Base-by-base conservation (phyloP, 768 basidiomycete genomes). In the Lactarius indigo region DNA sequence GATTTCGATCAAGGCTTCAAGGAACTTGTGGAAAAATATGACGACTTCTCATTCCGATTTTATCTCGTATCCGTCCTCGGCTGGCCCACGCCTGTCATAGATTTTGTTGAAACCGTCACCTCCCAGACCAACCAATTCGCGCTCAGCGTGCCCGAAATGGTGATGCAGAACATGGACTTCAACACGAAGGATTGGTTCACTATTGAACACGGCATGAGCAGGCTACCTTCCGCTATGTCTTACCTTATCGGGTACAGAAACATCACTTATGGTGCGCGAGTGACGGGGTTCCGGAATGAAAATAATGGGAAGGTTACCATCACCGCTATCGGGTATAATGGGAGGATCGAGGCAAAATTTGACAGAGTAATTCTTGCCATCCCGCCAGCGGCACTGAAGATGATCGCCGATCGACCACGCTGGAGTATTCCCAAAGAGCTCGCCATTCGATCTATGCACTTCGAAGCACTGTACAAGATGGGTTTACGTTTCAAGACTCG, bases 81-180 rank as follows among this genome's bases (percentile, higher is more conserved):
- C 1, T 73, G 71, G 67, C 69, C 70, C 17, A 50, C 58, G 31
- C 61, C 56, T 6, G 70, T 73, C 33, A 61, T 73, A 4, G 72
- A 73, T 54, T 73, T 73, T 28, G 18, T 69, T 44, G 72, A 73
- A 61, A 73, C 70, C 23, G 54, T 73, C 55, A 61, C 54, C 3
- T 73, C 72, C 18, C 72, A 73, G 30, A 72, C 72, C 20, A 73
- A 73, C 60, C 72, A 73, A 52, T 73, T 73, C 70, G 52, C 64
- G 13, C 72, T 73, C 35, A 73, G 72, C 65, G 69, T 71, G 10
- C 62, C 70, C 5, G 72, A 73, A 65, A 67, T 73, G 61, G 61
- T 73, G 7, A 73, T 73, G 72, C 71, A 73, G 37, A 57, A 64
- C 61, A 65, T 73, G 35, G 72, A 73, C 63, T 73, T 73, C 50